Conservation (phyloP, 2,329 filamentous ascomycete genomes). For the Aspergillus sp. region DNA sequence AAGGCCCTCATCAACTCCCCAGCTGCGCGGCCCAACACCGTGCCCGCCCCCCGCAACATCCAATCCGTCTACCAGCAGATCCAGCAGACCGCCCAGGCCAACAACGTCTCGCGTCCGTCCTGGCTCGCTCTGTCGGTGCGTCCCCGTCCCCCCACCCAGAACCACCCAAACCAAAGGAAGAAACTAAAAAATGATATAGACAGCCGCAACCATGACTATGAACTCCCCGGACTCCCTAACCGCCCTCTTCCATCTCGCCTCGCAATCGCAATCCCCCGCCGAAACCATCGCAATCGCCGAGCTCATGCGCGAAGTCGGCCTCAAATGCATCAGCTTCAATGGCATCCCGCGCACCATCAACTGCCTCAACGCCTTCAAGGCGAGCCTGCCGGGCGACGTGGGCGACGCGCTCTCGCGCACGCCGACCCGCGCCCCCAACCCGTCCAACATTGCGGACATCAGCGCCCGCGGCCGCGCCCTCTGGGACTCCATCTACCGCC, state of each 20-base stretch:
- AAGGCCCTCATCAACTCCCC: constrained; percentile 73
- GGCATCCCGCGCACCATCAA: constrained; percentile 79
- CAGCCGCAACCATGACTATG: constrained; percentile 80
- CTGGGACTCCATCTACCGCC: constrained; percentile 76
- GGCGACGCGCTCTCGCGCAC: constrained; percentile 53
- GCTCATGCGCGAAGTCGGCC: constrained; percentile 45
- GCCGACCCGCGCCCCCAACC: constrained; percentile 55
- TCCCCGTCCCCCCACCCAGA: background rate
- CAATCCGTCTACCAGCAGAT: constrained; percentile 64
- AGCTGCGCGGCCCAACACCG: constrained; percentile 63
- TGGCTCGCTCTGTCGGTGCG: constrained; percentile 67
- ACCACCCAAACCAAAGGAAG: background rate
- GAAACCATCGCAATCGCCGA: constrained; percentile 35
- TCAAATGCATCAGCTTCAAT: constrained; percentile 49
- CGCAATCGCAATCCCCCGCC: constrained; percentile 24
- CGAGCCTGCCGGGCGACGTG: constrained; percentile 59
- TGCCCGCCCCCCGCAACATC: constrained; percentile 64
- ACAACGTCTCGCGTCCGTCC: constrained; percentile 61
- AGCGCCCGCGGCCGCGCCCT: constrained; percentile 61
- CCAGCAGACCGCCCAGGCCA: constrained; percentile 60
- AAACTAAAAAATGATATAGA: constrained; percentile 46
- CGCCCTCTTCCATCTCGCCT: constrained; percentile 55
- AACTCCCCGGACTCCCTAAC: constrained; percentile 77
- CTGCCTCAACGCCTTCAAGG: constrained; percentile 70
- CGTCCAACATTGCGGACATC: constrained; percentile 54